These are phyloP conservation scores for Rosa persica DNA, from an alignment of 306 rosid species.

Conservation along the genomic window DNA sequence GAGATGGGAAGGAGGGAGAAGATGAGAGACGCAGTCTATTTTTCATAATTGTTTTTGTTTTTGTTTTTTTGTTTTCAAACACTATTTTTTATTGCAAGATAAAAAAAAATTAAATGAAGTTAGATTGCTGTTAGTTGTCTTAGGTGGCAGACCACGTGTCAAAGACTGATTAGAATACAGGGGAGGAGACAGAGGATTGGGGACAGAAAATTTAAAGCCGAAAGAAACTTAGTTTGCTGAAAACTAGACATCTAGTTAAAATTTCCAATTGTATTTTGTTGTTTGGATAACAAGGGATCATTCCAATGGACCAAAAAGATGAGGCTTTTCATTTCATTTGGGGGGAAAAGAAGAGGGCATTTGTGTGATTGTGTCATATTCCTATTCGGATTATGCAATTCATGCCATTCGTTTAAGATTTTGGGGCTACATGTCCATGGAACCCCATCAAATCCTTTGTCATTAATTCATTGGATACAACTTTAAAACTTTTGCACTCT, in stretches of 20 bases:
- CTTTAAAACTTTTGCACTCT: background rate
- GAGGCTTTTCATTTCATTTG: background rate
- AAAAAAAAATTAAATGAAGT: no score
- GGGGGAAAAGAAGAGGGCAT: background rate
- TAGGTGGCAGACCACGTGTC: no score
- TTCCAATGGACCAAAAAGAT: background rate
- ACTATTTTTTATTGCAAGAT: no score
- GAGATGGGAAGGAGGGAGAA: no score
- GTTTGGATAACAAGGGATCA: background rate
- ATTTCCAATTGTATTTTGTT: background rate
- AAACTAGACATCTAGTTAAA: background rate
- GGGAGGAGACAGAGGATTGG: no score
- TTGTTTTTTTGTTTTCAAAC: no score
- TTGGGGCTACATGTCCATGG: slow-evolving; percentile 6
- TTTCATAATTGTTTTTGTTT: no score
- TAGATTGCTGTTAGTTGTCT: no score
- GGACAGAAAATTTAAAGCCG: no score
- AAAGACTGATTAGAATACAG: no score
- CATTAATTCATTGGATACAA: background rate
- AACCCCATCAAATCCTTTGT: slow-evolving; percentile 11
- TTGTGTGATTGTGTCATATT: slow-evolving; percentile 1
- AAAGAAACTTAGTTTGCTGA: background rate
- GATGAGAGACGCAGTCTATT: no score
- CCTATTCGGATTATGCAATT: background rate
- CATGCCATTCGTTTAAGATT: background rate